Conservation (phyloP, 495 filamentous ascomycete species). For the Chaetomium fimeti region DNA sequence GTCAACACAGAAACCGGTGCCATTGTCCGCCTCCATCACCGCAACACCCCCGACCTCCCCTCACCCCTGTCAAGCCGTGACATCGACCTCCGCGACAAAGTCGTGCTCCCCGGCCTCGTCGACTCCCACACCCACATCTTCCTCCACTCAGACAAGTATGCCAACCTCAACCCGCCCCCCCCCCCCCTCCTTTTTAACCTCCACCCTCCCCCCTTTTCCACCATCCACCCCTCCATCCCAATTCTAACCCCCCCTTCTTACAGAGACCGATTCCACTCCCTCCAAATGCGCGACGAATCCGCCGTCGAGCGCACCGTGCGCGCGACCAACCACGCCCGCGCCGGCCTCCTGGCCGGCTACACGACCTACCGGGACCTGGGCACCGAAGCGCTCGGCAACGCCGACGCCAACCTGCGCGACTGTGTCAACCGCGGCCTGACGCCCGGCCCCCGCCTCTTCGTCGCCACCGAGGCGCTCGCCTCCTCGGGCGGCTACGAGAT, state of each 20-base stretch:
- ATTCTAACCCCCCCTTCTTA: background rate
- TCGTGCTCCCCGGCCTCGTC: conserved; percentile 52
- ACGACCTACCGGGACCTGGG: conserved; percentile 58
- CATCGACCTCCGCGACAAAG: conserved; percentile 49
- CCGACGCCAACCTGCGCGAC: conserved; percentile 46
- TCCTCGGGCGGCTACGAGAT: conserved; percentile 50
- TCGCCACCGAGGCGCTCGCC: conserved; percentile 51
- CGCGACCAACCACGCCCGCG: conserved; percentile 50
- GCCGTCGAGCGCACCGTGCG: conserved; percentile 50
- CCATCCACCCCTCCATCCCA: too few relatives aligned
- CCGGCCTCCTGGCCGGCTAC: conserved; percentile 53
- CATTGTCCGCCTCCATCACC: conserved; percentile 40
- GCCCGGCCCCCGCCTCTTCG: conserved; percentile 53
- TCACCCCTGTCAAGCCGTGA: conserved; percentile 7
- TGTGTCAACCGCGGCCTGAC: conserved; percentile 52
- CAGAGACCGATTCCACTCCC: conserved; percentile 39
- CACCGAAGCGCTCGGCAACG: conserved; percentile 47
- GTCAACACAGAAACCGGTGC: conserved; percentile 42
- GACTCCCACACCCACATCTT: conserved; percentile 57
- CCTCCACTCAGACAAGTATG: conserved; percentile 46
- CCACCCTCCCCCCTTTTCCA: background rate
- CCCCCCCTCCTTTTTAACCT: background rate
- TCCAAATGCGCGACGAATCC: conserved; percentile 54
- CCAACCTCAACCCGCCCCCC: background rate
- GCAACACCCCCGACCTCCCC: conserved; percentile 23